These are phyloP conservation scores for Diversispora epigaea DNA, from an alignment of 192 early-diverging fungal species.

Conservation along the genomic window DNA sequence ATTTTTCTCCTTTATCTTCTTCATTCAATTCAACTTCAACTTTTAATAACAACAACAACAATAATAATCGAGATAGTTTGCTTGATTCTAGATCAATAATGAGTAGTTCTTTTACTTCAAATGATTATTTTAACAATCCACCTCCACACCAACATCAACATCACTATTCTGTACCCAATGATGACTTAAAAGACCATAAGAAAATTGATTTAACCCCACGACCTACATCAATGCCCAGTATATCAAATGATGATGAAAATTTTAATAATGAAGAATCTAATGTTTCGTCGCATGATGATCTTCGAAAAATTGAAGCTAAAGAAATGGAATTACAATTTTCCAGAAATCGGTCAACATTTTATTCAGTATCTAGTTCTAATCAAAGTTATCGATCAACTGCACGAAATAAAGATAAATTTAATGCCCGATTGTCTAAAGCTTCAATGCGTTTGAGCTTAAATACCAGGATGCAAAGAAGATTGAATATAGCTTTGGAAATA, in stretches of 20 bases:
- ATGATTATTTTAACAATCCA: neutral
- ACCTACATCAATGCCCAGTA: constrained; percentile 20
- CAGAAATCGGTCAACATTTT: neutral
- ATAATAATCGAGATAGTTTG: constrained; percentile 12
- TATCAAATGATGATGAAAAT: neutral
- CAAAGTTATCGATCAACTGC: neutral
- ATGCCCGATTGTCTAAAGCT: neutral
- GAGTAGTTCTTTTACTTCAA: neutral
- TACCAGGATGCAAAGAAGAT: constrained; percentile 47
- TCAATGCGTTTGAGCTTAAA: constrained; percentile 25
- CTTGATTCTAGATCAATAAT: constrained; percentile 8
- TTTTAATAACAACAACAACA: neutral
- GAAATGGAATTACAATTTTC: neutral
- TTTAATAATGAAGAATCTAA: neutral
- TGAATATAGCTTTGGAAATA: constrained; percentile 75
- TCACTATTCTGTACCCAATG: constrained; percentile 18
- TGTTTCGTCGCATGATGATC: neutral
- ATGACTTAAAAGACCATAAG: neutral
- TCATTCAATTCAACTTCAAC: constrained; percentile 1
- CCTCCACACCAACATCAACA: neutral
- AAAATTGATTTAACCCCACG: neutral
- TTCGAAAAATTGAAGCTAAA: neutral
- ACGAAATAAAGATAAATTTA: neutral
- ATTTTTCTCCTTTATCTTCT: constrained; percentile 1
- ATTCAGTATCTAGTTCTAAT: neutral